Evolutionary conservation across 2,329 filamentous ascomycete species (phyloP), one percentile per base, ranked within the genome.

Genomic region (Verticillium longisporum): DNA sequence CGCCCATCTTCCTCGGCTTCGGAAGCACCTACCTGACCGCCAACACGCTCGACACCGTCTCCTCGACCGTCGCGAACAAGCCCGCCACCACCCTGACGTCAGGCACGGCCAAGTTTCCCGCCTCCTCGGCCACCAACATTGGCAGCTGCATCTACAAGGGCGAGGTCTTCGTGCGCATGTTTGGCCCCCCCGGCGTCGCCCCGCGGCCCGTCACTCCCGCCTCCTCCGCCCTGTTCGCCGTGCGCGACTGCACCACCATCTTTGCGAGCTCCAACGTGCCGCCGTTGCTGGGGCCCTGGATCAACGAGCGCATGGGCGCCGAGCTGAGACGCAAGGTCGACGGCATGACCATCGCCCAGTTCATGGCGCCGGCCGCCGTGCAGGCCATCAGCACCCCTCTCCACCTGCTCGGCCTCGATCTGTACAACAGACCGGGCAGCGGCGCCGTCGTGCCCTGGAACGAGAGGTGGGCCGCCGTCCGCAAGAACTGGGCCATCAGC

Each of bases 191-290:
- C 0, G 80, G 74, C 61, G 75, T 70, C 31, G 72, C 77, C 1
- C 82, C 75, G 11, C 79, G 81, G 15, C 75, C 81, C 32, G 88
- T 96, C 0, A 87, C 90, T 0, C 75, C 86, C 36, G 79, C 88
- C 1, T 90, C 88, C 9, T 95, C 92, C 75, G 78, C 82, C 1
- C 84, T 97, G 61, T 97, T 97, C 79, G 87, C 90, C 3, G 71
- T 89, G 60, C 87, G 93, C 68, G 93, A 97, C 77, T 91, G 88
- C 75, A 77, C 96, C 64, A 97, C 93, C 58, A 92, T 97, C 68
- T 96, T 96, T 73, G 92, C 92, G 4, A 91, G 87, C 13, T 98
- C 97, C 82, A 97, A 97, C 72, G 78, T 97, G 2, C 94, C 94
- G 0, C 85, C 91, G 0, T 70, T 95, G 1, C 80, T 97, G 10